Percentiles rank a stretch among this genome's conserved stretches.
These are phyloP conservation scores for Phalaenopsis aphrodite DNA, from an alignment of 106 monocot genomes.

Conservation along the genomic window DNA sequence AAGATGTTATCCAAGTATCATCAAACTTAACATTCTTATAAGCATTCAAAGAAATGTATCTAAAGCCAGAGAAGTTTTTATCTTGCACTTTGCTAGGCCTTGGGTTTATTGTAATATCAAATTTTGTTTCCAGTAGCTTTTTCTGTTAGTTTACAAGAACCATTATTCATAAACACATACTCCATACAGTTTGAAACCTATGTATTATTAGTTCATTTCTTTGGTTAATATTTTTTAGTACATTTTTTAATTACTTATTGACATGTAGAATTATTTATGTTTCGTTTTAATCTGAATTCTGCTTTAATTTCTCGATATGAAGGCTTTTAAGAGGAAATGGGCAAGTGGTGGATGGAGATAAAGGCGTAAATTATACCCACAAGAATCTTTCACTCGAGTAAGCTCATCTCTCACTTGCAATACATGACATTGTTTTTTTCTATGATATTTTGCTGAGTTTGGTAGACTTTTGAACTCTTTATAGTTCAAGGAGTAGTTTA, in stretches of 20 bases:
- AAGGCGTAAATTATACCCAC: constrained; percentile 78
- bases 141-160: background rate
- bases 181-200: background rate
- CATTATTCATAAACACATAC: background rate
- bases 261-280: background rate
- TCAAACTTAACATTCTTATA: too few relatives aligned
- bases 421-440: background rate
- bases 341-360: constrained; percentile 86
- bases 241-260: background rate
- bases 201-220: background rate
- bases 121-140: background rate
- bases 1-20: too few relatives aligned
- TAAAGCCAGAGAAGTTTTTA: too few relatives aligned
- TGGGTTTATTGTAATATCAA: background rate
- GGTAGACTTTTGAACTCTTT: too few relatives aligned
- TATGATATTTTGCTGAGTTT: too few relatives aligned
- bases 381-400: constrained; percentile 54
- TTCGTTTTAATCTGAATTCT: constrained; percentile 3
- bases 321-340: constrained; percentile 86
- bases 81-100: too few relatives aligned
- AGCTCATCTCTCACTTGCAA: constrained; percentile 5
- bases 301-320: background rate
- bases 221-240: background rate
- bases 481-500: too few relatives aligned
- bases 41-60: too few relatives aligned